Percentiles rank a stretch among this genome's conserved stretches.
Evolutionary conservation across 2,329 filamentous ascomycete species (phyloP).

Genomic region (Trichoderma sp.): DNA sequence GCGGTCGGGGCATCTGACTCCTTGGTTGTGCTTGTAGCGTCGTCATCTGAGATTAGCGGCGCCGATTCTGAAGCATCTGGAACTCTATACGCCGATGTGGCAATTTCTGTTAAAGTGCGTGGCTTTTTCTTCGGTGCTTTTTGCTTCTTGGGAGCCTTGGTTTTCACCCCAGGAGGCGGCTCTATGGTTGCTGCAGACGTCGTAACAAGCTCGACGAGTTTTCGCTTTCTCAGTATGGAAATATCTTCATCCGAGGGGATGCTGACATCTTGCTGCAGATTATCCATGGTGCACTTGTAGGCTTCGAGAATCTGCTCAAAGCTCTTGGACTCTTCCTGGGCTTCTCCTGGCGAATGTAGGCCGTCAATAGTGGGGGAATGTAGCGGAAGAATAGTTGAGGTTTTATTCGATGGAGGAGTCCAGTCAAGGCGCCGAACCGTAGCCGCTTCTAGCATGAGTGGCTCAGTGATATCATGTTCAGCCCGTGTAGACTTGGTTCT

Average conservation of each 20-base stretch:
- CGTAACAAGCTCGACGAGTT: conserved; percentile 54
- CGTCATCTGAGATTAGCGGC: conserved; percentile 37
- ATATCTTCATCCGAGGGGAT: conserved; percentile 33
- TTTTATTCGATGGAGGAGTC: conserved; percentile 62
- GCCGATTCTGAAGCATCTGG: conserved; percentile 36
- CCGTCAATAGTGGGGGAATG: conserved; percentile 33
- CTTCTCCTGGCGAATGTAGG: conserved; percentile 14
- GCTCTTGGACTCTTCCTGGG: conserved; percentile 30
- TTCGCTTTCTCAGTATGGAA: conserved; percentile 53
- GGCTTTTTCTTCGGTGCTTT: conserved; percentile 68
- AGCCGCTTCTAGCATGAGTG: conserved; percentile 50
- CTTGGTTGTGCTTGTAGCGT: conserved; percentile 40
- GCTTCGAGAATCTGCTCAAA: conserved; percentile 48
- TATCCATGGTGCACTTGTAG: conserved; percentile 41
- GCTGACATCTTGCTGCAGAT: conserved; percentile 22
- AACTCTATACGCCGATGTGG: conserved; percentile 66
- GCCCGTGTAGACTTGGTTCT: neutral
- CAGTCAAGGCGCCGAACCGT: conserved; percentile 60
- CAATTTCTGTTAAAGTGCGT: conserved; percentile 75
- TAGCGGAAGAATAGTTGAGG: conserved; percentile 31
- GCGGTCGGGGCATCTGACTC: conserved; percentile 18
- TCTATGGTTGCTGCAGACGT: conserved; percentile 31
- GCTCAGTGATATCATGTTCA: conserved; percentile 32
- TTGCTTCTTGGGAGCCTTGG: conserved; percentile 43
- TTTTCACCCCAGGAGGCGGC: conserved; percentile 24